These are phyloP conservation scores for Colletotrichum sp. DNA, from an alignment of 2,329 filamentous ascomycete genomes.

Conservation along the genomic window DNA sequence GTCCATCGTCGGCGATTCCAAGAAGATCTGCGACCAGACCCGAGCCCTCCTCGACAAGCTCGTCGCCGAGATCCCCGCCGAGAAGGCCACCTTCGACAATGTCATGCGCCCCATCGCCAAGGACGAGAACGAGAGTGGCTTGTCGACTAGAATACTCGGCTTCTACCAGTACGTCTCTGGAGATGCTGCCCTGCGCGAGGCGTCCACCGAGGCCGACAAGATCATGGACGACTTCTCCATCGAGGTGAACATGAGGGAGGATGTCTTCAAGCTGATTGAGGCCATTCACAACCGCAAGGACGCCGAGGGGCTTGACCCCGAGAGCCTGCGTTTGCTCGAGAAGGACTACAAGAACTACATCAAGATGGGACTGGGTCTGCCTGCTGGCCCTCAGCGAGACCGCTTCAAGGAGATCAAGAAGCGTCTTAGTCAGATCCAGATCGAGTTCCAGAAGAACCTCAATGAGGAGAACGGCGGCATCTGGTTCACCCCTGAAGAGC, in stretches of 20 bases:
- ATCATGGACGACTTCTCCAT: conserved; percentile 79
- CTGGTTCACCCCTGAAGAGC: conserved; percentile 77
- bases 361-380: conserved; percentile 75
- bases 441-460: conserved; percentile 79
- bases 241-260: conserved; percentile 81
- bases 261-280: conserved; percentile 74
- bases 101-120: conserved; percentile 71
- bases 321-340: conserved; percentile 75
- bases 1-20: conserved; percentile 70
- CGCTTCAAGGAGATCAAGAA: conserved; percentile 90
- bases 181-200: conserved; percentile 72
- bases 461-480: conserved; percentile 84
- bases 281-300: conserved; percentile 58
- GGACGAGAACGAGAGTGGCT: conserved; percentile 70
- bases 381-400: conserved; percentile 72
- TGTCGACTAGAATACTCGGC: conserved; percentile 70
- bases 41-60: conserved; percentile 71
- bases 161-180: conserved; percentile 84
- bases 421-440: conserved; percentile 74
- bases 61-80: conserved; percentile 62
- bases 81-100: conserved; percentile 59
- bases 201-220: conserved; percentile 77
- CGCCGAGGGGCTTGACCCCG: conserved; percentile 65
- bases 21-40: conserved; percentile 67
- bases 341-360: conserved; percentile 82